phyloP scores from a whole-genome alignment of 768 basidiomycete species.

The Mycena rosella region DNA sequence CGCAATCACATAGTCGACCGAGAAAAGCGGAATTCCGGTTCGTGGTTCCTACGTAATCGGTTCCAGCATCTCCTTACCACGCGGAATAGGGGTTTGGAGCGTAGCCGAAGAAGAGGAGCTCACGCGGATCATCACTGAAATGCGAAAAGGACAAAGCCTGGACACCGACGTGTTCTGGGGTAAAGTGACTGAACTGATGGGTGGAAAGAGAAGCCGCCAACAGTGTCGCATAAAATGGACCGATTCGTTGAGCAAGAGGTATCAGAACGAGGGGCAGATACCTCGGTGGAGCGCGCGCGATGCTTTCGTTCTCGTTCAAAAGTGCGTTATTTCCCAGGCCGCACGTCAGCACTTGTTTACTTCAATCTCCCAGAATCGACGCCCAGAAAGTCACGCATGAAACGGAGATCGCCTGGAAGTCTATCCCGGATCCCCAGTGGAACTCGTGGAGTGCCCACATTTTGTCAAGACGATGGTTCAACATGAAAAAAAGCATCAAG shows the following conservation, averaged over 20 bases:
- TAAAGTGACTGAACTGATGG: conserved; percentile 82
- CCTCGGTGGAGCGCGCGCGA: conserved; percentile 83
- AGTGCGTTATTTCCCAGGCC: conserved; percentile 58
- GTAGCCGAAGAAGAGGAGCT: conserved; percentile 83
- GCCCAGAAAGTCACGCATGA: conserved; percentile 82
- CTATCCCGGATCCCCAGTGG: conserved; percentile 79
- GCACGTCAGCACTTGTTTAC: conserved; percentile 9
- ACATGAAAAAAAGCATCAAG: conserved; percentile 82
- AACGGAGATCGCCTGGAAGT: conserved; percentile 89
- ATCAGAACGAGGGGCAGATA: conserved; percentile 79
- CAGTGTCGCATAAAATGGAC: conserved; percentile 95
- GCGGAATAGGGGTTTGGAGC: conserved; percentile 72
- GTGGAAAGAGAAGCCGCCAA: conserved; percentile 78
- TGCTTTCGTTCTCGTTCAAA: conserved; percentile 85
- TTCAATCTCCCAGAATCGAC: conserved; percentile 66
- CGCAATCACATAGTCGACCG: conserved; percentile 84
- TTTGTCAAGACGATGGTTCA: conserved; percentile 84
- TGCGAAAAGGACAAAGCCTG: conserved; percentile 77
- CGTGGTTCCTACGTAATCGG: conserved; percentile 33
- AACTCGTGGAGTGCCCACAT: conserved; percentile 88
- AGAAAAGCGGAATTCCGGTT: conserved; percentile 72
- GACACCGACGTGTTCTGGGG: conserved; percentile 91
- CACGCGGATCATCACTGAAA: conserved; percentile 78
- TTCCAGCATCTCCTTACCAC: neutral
- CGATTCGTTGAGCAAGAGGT: conserved; percentile 76